Evolutionary conservation across 257 asterid genomes (phyloP).

Genomic region (Solanum virginianum): DNA sequence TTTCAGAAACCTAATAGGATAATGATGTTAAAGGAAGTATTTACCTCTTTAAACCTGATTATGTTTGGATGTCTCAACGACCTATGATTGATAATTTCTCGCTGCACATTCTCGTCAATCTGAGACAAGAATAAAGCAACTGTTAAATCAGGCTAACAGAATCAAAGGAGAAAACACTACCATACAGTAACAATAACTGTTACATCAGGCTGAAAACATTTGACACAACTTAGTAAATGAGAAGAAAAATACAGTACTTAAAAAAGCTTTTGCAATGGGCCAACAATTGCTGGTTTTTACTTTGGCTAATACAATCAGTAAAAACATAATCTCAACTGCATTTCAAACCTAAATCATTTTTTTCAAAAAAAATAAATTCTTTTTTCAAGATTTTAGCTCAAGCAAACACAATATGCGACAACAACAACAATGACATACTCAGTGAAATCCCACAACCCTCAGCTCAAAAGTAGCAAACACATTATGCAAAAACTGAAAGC

Average conservation of each 20-base stretch:
- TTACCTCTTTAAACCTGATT: slow-evolving; percentile 82
- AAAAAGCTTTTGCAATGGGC: background rate
- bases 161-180: background rate
- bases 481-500: background rate
- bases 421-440: background rate
- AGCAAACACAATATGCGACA: background rate
- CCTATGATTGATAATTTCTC: slow-evolving; percentile 87
- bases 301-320: background rate
- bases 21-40: background rate
- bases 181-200: background rate
- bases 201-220: background rate
- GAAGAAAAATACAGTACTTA: background rate
- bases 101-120: slow-evolving; percentile 90
- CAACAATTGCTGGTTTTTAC: background rate
- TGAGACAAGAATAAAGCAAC: background rate
- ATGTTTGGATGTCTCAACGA: slow-evolving; percentile 86
- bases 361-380: too few species aligned
- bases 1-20: background rate
- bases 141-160: background rate
- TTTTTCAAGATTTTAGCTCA: background rate
- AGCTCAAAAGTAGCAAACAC: too few species aligned
- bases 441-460: background rate
- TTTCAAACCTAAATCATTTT: background rate
- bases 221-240: background rate
- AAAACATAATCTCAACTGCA: background rate